Evolutionary conservation across 2,329 filamentous ascomycete genomes (phyloP), one percentile per base, ranked within the genome.

Genomic region (Calonectria honghensis): DNA sequence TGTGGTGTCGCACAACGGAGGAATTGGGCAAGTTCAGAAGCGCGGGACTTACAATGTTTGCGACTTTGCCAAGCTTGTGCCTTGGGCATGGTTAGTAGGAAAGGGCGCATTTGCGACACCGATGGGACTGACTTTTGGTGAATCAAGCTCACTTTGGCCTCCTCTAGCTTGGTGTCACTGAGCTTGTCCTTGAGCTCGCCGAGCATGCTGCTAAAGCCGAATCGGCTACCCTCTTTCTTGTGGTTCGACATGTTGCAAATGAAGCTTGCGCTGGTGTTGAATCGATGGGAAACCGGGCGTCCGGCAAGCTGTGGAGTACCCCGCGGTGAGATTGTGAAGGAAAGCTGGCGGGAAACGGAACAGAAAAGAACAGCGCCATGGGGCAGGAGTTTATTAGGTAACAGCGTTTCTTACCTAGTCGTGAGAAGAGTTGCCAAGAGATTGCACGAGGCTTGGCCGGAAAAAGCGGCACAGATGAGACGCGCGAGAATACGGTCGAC

Each of bases 41-140:
- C 50, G 41, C 32, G 14, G 29, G 24, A 37, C 87, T 75, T 85
- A 92, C 90, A 78, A 93, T 78, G 78, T 93, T 93, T 51, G 85
- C 90, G 65, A 93, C 85, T 82, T 93, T 93, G 68, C 92, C 92
- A 79, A 93, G 88, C 73, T 92, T 87, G 77, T 93, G 83, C 70
- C 85, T 86, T 70, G 6, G 35, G n/a, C 11, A 54, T 13, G 29
- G 29, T 54, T 45, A 70, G 24, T 18, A 48, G 24, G 37, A 27
- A 51, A 41, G 48, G 35, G 37, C 24, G 64, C 10, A 29, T n/a
- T 20, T 35, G 45, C 10, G 39, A n/a, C 63, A 37, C 52, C 14
- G 63, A 57, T 68, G 77, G 39, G 29, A 78, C 83, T 50, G 80
- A 92, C 91, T 93, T 93, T 80, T 91, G 89, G 80, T 93, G 89